Percentiles rank a stretch among this genome's conserved stretches.
Conservation (phyloP, 352 stramenopile species). For the Phytophthora fragariae region DNA sequence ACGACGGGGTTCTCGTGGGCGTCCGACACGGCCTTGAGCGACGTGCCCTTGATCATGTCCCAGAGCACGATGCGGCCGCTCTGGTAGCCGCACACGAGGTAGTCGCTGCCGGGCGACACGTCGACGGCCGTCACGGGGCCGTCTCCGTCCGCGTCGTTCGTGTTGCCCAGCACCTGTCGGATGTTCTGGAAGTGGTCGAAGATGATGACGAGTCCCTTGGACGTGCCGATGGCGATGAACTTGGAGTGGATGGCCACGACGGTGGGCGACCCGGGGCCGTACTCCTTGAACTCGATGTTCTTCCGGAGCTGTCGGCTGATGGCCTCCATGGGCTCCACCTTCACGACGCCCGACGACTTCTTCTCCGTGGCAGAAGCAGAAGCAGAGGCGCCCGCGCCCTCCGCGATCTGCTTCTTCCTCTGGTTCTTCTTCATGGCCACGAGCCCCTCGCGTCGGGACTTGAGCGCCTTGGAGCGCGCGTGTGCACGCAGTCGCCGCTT, state of each 20-base stretch:
- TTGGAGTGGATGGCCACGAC: slow-evolving; percentile 96
- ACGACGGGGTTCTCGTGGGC: slow-evolving; percentile 90
- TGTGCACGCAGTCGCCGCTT: slow-evolving; percentile 79
- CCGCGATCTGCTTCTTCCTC: slow-evolving; percentile 63
- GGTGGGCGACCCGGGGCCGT: slow-evolving; percentile 91
- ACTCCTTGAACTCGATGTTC: slow-evolving; percentile 93
- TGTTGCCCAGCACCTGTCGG: slow-evolving; percentile 90
- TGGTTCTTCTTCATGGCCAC: slow-evolving; percentile 48
- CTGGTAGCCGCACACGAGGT: slow-evolving; percentile 93
- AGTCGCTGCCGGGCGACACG: slow-evolving; percentile 89
- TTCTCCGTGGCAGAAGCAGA: slow-evolving; percentile 37
- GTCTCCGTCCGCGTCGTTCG: slow-evolving; percentile 74
- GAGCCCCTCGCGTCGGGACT: slow-evolving; percentile 44
- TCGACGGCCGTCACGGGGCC: slow-evolving; percentile 90
- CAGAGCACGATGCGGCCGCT: slow-evolving; percentile 95
- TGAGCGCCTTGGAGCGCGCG: slow-evolving; percentile 63
- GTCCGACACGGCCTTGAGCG: slow-evolving; percentile 93
- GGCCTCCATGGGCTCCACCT: slow-evolving; percentile 90
- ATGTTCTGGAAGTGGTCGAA: slow-evolving; percentile 98
- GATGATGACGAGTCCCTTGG: slow-evolving; percentile 93
- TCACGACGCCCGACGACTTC: slow-evolving; percentile 84
- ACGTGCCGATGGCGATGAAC: slow-evolving; percentile 97
- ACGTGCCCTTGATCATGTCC: slow-evolving; percentile 96
- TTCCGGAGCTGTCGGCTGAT: slow-evolving; percentile 92
- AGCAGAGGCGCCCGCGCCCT: slow-evolving; percentile 23